Conservation (phyloP, 176 grass and related monocot species). For the Carex pumila region DNA sequence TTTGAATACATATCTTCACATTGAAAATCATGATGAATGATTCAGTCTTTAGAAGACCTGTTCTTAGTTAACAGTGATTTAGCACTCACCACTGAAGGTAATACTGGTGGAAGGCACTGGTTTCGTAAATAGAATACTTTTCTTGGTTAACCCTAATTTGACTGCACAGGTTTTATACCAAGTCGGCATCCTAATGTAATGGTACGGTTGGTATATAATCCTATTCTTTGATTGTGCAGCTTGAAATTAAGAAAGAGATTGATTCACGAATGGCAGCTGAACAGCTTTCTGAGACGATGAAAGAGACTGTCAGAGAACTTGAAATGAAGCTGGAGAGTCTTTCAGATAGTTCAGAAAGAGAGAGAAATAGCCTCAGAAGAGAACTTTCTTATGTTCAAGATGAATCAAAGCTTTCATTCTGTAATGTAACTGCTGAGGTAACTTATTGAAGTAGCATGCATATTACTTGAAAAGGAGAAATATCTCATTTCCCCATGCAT, state of each 20-base stretch:
- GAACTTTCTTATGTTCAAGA: slow-evolving; percentile 69
- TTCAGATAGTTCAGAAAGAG: slow-evolving; percentile 77
- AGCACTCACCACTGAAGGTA: not conserved
- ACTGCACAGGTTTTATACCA: not conserved
- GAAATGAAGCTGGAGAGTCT: slow-evolving; percentile 54
- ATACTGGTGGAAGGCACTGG: not conserved
- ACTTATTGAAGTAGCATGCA: slow-evolving; percentile 1
- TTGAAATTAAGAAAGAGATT: slow-evolving; percentile 62
- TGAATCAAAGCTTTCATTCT: slow-evolving; percentile 43
- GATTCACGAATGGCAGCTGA: slow-evolving; percentile 52
- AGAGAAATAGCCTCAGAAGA: slow-evolving; percentile 60
- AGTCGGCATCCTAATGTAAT: not conserved
- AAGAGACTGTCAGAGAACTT: slow-evolving; percentile 59
- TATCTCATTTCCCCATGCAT: not conserved
- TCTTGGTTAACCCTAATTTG: not conserved
- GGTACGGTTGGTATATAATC: not conserved
- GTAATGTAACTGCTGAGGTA: slow-evolving; percentile 65
- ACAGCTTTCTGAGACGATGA: slow-evolving; percentile 42
- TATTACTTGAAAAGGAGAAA: not conserved
- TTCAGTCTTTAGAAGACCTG: not conserved
- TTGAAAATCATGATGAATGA: not conserved
- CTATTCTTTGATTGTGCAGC: slow-evolving; percentile 37
- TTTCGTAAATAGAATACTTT: not conserved
- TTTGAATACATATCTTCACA: not conserved
- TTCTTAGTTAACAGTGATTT: not conserved